Evolutionary conservation across 345 rosid genomes (phyloP).

Genomic region (Leavenworthia alabamica): DNA sequence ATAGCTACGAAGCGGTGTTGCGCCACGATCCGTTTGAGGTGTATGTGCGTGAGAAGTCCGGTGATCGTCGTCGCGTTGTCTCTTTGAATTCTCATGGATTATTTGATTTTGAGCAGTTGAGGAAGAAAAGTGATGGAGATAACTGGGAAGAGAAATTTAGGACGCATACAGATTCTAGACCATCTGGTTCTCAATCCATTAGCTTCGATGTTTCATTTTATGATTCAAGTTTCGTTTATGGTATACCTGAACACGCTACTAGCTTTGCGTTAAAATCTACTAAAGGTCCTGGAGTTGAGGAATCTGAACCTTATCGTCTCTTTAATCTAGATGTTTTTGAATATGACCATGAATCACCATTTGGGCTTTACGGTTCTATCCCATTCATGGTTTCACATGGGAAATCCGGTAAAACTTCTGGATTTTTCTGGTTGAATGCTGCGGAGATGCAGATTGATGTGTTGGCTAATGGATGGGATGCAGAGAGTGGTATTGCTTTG

Average conservation of each 20-base stretch:
- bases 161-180: constrained; percentile 73
- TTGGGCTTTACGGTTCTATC: constrained; percentile 89
- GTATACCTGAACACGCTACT: constrained; percentile 89
- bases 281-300: constrained; percentile 78
- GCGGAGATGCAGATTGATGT: constrained; percentile 99
- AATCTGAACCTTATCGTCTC: constrained; percentile 83
- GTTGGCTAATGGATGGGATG: constrained; percentile 81
- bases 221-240: constrained; percentile 73
- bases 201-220: constrained; percentile 93
- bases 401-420: constrained; percentile 57
- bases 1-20: constrained; percentile 69
- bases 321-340: constrained; percentile 95
- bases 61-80: constrained; percentile 48
- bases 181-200: constrained; percentile 85
- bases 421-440: constrained; percentile 96
- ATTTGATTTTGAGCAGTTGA: constrained; percentile 86
- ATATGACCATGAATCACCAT: constrained; percentile 80
- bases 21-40: constrained; percentile 85
- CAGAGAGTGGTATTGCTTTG: constrained; percentile 55
- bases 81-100: constrained; percentile 76
- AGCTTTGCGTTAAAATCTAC: constrained; percentile 84
- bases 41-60: constrained; percentile 55
- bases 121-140: constrained; percentile 58
- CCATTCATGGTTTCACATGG: constrained; percentile 94
- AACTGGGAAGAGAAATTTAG: constrained; percentile 91